Evolutionary conservation across 192 early-diverging fungal genomes (phyloP), one percentile per base, ranked within the genome.

Genomic region (Diversispora epigaea): DNA sequence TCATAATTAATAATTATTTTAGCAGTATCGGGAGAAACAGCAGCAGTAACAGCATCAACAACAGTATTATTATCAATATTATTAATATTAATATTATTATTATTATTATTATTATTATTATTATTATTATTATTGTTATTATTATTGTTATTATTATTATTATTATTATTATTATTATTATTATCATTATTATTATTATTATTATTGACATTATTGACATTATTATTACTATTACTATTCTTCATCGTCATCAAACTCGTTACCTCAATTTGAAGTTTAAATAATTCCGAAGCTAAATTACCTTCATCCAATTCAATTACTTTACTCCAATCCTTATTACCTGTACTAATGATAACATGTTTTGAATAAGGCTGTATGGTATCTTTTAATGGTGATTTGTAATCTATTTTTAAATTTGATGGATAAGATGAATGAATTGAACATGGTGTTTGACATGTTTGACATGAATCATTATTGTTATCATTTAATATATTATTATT

Each of bases 301-400:
- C 67, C 80, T 9, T 76, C 68, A 41, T 86, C 86, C 3, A 86
- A 83, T 60, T 86, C 84, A 58, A 89, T 89, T 19, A 68, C 49
- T 4, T 78, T 77, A 0, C 71, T 57, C 87, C 87, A 89, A 60
- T 89, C 84, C 5, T 73, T 74, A 55, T 81, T 50, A 2, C 84
- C 87, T 0, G 87, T 89, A 12, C 81, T 79, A 62, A 89, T 89
- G 64, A 87, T 62, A 49, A 89, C 77, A 73, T 89, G 87, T 25
- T 82, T 80, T 10, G 73, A 70, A 58, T 87, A 85, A 1, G 85
- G 85, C 39, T 80, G 81, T 57, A 82, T 83, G 10, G 86, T 82
- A 44, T 81, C 78, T 49, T 84, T 56, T 17, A 89, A 68, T 6
- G 80, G 78, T 0, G 74, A 22, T 9, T 77, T 75, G 6, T 57